phyloP scores from a whole-genome alignment of 78 protist genomes.

The Protostelium mycophagum region DNA sequence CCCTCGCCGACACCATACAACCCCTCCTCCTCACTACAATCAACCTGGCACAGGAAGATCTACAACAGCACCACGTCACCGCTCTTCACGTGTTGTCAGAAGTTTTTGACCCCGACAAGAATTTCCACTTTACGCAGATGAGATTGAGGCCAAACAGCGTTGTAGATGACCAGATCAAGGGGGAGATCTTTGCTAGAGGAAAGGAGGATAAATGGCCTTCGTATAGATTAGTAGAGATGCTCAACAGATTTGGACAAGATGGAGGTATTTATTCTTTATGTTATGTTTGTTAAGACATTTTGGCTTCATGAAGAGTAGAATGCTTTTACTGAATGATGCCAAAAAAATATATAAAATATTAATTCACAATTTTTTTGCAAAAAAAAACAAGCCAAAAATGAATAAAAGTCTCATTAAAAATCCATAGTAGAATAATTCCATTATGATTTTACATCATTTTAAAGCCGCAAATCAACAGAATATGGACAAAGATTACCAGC shows the following conservation, averaged over 20 bases:
- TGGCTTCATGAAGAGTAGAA: too few species aligned
- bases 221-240: background rate
- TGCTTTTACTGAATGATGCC: too few species aligned
- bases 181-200: background rate
- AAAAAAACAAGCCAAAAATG: too few species aligned
- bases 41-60: background rate
- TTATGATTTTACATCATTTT: too few species aligned
- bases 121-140: background rate
- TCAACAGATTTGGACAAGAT: background rate
- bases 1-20: background rate
- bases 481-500: background rate
- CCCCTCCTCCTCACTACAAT: background rate
- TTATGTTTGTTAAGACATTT: too few species aligned
- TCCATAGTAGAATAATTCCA: too few species aligned
- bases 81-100: background rate
- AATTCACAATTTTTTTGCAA: too few species aligned
- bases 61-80: background rate
- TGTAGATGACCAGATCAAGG: background rate
- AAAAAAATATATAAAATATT: too few species aligned
- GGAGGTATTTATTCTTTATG: too few species aligned
- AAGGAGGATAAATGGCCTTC: background rate
- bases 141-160: background rate
- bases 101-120: background rate
- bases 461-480: too few species aligned
- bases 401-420: too few species aligned